Conservation (phyloP, 495 filamentous ascomycete genomes). For the Penicillium cosmopolitanum region DNA sequence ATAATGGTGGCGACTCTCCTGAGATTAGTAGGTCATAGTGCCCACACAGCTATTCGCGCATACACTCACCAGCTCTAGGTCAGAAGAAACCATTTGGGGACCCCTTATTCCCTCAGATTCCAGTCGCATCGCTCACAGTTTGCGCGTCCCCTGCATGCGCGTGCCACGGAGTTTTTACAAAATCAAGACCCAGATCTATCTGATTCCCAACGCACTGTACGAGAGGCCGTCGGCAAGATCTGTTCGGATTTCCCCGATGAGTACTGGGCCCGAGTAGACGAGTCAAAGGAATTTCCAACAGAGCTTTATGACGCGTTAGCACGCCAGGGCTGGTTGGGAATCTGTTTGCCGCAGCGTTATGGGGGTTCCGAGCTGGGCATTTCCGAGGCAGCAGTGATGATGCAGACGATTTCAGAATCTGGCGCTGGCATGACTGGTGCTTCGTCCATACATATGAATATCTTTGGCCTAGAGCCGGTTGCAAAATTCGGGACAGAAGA, state of each 20-base stretch:
- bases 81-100: not conserved
- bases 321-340: slow-evolving; percentile 75
- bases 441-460: slow-evolving; percentile 73
- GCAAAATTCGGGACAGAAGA: slow-evolving; percentile 65
- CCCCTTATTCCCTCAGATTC: not conserved
- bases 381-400: slow-evolving; percentile 79
- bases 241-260: slow-evolving; percentile 61
- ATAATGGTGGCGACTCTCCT: not conserved
- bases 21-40: not conserved
- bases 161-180: slow-evolving; percentile 25
- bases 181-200: slow-evolving; percentile 20
- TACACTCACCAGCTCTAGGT: not conserved
- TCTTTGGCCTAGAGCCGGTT: slow-evolving; percentile 76
- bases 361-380: slow-evolving; percentile 66
- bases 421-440: slow-evolving; percentile 78
- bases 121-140: not conserved
- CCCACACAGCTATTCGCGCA: not conserved
- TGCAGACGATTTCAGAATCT: slow-evolving; percentile 76
- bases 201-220: slow-evolving; percentile 60
- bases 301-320: slow-evolving; percentile 72
- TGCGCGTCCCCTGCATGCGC: slow-evolving; percentile 10
- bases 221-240: slow-evolving; percentile 67
- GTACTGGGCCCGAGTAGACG: slow-evolving; percentile 58
- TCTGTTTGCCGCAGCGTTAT: slow-evolving; percentile 69
- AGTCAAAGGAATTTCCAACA: slow-evolving; percentile 15